Evolutionary conservation across 208 protist genomes (phyloP).

Genomic region (Acanthamoeba pearcei): DNA sequence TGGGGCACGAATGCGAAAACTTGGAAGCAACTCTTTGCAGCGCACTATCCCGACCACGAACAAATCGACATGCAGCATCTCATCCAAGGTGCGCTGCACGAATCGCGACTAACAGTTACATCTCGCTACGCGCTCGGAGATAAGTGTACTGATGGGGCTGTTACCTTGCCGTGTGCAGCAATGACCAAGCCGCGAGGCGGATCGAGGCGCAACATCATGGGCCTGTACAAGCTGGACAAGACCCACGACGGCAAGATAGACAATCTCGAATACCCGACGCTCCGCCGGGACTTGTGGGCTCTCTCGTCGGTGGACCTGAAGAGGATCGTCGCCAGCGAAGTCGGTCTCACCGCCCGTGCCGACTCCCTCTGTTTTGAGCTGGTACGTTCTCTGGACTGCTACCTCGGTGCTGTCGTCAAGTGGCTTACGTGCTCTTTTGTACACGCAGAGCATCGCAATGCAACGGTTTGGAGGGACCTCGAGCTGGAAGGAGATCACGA

Average conservation of each 20-base stretch:
- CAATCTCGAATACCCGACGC: not conserved
- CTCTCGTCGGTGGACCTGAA: not conserved
- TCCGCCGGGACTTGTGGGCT: not conserved
- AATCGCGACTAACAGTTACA: no score
- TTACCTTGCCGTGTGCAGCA: not conserved
- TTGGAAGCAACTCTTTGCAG: slow-evolving; percentile 39
- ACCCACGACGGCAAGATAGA: not conserved
- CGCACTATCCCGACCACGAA: slow-evolving; percentile 13
- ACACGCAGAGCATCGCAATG: not conserved
- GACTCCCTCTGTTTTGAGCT: not conserved
- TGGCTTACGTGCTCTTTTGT: not conserved
- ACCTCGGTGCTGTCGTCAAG: not conserved
- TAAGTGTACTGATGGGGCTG: not conserved
- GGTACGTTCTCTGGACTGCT: not conserved
- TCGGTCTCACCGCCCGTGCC: not conserved
- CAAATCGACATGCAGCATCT: not conserved
- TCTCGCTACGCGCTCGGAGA: no score
- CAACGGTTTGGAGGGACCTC: not conserved
- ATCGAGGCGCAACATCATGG: not conserved
- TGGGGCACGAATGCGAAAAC: not conserved
- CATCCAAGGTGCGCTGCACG: not conserved
- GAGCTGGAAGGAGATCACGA: slow-evolving; percentile 1
- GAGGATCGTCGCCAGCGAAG: not conserved
- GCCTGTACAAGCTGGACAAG: slow-evolving; percentile 13
- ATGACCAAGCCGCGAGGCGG: not conserved